Evolutionary conservation across 2,329 filamentous ascomycete species (phyloP).

Genomic region (Cyanodermella asteris): DNA sequence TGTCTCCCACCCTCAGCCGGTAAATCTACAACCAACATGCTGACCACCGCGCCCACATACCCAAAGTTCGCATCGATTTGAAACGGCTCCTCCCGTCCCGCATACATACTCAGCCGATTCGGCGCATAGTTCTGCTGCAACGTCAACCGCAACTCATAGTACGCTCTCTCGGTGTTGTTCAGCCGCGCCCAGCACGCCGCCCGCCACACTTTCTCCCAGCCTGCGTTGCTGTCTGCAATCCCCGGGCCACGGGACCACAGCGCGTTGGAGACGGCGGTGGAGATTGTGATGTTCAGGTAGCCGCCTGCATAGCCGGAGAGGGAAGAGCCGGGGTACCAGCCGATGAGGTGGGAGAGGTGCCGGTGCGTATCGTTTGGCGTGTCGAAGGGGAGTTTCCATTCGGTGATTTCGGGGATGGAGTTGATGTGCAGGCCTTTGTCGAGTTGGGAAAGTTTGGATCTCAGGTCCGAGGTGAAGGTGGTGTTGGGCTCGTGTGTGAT

Average conservation of each 20-base stretch:
- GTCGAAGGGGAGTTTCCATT: constrained; percentile 27
- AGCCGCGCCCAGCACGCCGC: constrained; percentile 33
- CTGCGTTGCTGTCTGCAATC: constrained; percentile 27
- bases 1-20: too few species aligned
- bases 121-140: too few species aligned
- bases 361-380: constrained; percentile 24
- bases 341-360: constrained; percentile 33
- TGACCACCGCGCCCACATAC: too few species aligned
- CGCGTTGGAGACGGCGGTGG: constrained; percentile 23
- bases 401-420: constrained; percentile 23
- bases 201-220: constrained; percentile 38
- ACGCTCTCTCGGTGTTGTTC: too few species aligned
- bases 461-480: constrained; percentile 4
- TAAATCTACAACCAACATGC: too few species aligned
- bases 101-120: too few species aligned
- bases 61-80: too few species aligned
- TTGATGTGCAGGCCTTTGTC: constrained; percentile 17
- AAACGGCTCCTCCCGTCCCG: too few species aligned
- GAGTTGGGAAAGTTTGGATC: constrained; percentile 4
- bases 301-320: constrained; percentile 22
- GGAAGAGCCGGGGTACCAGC: constrained; percentile 33
- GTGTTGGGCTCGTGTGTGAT: constrained; percentile 13
- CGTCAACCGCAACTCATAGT: too few species aligned
- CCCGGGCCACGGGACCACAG: constrained; percentile 26
- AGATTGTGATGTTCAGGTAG: constrained; percentile 23